Evolutionary conservation across 768 basidiomycete genomes (phyloP).

Genomic region (Crassisporium funariophilum): DNA sequence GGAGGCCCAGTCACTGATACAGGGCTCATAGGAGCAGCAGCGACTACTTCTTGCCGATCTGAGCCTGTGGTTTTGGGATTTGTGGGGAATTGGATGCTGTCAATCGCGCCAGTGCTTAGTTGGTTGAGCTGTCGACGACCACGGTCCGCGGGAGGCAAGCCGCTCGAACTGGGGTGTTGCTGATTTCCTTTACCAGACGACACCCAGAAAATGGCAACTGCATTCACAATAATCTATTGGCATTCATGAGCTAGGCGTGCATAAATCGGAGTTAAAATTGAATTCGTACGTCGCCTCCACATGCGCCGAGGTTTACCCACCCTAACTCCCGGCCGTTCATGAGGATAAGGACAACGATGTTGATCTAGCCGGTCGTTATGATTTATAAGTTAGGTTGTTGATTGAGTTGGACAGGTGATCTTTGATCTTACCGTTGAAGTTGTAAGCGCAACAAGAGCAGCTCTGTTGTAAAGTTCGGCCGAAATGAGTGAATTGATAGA

Average conservation of each 20-base stretch:
- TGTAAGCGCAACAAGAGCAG: slow-evolving; percentile 45
- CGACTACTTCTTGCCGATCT: not conserved
- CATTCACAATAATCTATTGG: slow-evolving; percentile 47
- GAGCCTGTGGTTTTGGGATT: slow-evolving; percentile 6
- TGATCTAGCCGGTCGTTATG: slow-evolving; percentile 22
- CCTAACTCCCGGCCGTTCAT: slow-evolving; percentile 47
- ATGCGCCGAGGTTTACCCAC: slow-evolving; percentile 50
- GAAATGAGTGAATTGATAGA: not conserved
- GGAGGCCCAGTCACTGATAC: slow-evolving; percentile 2
- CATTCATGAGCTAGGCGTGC: not conserved
- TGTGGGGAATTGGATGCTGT: slow-evolving; percentile 6
- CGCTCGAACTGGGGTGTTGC: slow-evolving; percentile 8
- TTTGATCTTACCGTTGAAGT: slow-evolving; percentile 46
- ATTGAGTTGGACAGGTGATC: not conserved
- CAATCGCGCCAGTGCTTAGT: slow-evolving; percentile 2
- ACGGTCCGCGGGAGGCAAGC: slow-evolving; percentile 5
- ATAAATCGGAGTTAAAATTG: not conserved
- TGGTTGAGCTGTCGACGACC: slow-evolving; percentile 9
- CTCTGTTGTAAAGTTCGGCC: slow-evolving; percentile 29
- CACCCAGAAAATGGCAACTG: slow-evolving; percentile 50
- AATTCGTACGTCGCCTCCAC: slow-evolving; percentile 32
- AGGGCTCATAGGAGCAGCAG: not conserved
- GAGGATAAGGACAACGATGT: slow-evolving; percentile 48
- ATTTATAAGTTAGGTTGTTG: not conserved
- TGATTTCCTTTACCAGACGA: slow-evolving; percentile 17